Base-by-base conservation (phyloP, 768 basidiomycete species). In the Lactarius vividus region DNA sequence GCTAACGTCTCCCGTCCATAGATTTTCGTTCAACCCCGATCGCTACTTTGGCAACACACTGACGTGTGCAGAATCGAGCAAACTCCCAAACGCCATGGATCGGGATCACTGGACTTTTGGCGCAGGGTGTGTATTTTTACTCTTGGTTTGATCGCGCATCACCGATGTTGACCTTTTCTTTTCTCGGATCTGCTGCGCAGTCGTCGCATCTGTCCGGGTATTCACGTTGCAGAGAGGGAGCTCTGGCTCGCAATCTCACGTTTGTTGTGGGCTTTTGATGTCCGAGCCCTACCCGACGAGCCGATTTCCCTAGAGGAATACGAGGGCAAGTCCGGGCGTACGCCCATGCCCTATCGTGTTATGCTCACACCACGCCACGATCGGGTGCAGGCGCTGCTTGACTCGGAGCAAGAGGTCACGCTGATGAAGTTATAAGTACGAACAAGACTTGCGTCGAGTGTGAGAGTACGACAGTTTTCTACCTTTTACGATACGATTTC, bases 91-190 rank as follows among this genome's bases (percentile, higher is more conserved):
- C 65, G 74, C 80, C 9, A 74, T 75, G 67, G 74, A 83, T 59
- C 78, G 82, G 42, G 82, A 83, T 65, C 80, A 83, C 62, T 83
- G 82, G 82, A 77, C 77, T 71, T 83, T 82, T 60, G 82, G 82
- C 18, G 81, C 73, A 1, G 82, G 82, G 82, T 83, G 68, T 33
- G 77, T 72, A 40, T 40, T 53, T 31, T 31, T 54, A 15, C 16
- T n/a, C 57, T 57, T 15, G 26, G 10, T 16, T 52, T 15, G 49
- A 37, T 40, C 52, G 23, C 28, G 28, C 62, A 58, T 55, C 56
- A 1, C 54, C 11, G n/a, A 39, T 18, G 63, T 44, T 37, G 44
- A 49, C 31, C 1, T 46, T 40, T 37, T 16, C 35, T 18, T 9
- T 33, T 10, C 9, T 33, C 9, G 1, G 1, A 10, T 33, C 3